Percentiles rank a stretch among this genome's conserved stretches.
Conservation (phyloP, 1,284 basidiomycete species). For the Chondrostereum purpureum region DNA sequence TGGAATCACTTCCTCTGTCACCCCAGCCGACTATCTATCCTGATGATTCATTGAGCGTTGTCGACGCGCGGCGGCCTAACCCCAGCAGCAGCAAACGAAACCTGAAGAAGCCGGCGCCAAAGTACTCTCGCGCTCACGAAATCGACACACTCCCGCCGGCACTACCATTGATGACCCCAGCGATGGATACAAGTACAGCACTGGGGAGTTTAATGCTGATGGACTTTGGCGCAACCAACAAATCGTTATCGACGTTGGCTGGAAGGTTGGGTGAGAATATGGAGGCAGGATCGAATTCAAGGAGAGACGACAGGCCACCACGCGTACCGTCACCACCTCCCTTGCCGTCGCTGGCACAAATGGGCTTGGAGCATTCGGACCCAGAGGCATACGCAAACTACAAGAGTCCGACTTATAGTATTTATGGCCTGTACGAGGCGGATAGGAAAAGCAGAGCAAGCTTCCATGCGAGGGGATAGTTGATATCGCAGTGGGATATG, state of each 20-base stretch:
- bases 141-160: slow-evolving; percentile 17
- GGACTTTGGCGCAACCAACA: slow-evolving; percentile 36
- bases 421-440: slow-evolving; percentile 65
- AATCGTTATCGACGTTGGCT: slow-evolving; percentile 25
- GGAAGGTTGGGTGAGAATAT: slow-evolving; percentile 14
- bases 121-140: slow-evolving; percentile 26
- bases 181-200: slow-evolving; percentile 36
- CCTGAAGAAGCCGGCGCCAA: slow-evolving; percentile 29
- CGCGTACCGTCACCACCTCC: slow-evolving; percentile 70
- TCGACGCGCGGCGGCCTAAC: slow-evolving; percentile 29
- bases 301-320: slow-evolving; percentile 58
- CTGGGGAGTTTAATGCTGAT: slow-evolving; percentile 57
- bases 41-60: slow-evolving; percentile 63
- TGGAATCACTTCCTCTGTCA: slow-evolving; percentile 29
- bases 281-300: slow-evolving; percentile 7
- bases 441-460: slow-evolving; percentile 49
- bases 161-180: slow-evolving; percentile 21
- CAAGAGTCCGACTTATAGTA: slow-evolving; percentile 73
- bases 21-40: slow-evolving; percentile 60
- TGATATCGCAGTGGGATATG: no score
- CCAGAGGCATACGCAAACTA: slow-evolving; percentile 58
- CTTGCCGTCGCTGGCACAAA: slow-evolving; percentile 68
- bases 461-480: slow-evolving; percentile 14
- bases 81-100: no score
- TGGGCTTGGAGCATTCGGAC: slow-evolving; percentile 61